Conservation (phyloP, 202 grass and related monocot genomes). For the Bolboschoenoplectus hybrid region DNA sequence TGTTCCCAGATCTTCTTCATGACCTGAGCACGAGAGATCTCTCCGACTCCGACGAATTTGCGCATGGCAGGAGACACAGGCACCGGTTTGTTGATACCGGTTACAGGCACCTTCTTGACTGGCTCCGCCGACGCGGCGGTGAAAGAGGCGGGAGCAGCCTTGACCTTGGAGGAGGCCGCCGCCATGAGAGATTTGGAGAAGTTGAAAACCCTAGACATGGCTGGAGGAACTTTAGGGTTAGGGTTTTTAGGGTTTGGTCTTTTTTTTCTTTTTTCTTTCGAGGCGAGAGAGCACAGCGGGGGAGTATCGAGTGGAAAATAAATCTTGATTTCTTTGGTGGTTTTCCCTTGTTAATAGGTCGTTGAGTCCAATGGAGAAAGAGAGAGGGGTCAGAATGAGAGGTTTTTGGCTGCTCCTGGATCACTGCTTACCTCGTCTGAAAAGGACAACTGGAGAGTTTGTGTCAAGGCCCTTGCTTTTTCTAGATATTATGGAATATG, state of each 20-base stretch:
- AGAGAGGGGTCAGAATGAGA: neutral
- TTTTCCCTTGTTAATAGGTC: neutral
- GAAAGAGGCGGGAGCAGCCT: conserved; percentile 31
- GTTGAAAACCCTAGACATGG: conserved; percentile 60
- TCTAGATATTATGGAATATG: neutral
- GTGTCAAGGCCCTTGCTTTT: neutral
- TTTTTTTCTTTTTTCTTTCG: neutral
- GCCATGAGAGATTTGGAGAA: conserved; percentile 64
- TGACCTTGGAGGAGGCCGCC: conserved; percentile 48
- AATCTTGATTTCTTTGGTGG: neutral
- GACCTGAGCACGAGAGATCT: conserved; percentile 62
- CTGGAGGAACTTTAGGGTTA: conserved; percentile 9
- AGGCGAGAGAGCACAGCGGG: neutral
- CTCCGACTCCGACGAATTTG: conserved; percentile 59
- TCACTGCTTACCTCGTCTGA: neutral
- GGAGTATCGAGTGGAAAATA: neutral
- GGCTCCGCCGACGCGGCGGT: conserved; percentile 11
- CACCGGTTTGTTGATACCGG: conserved; percentile 44
- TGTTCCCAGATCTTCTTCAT: conserved; percentile 79
- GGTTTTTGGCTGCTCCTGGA: conserved; percentile 14
- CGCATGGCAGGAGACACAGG: conserved; percentile 60
- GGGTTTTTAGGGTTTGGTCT: conserved; percentile 29
- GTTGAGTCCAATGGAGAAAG: neutral
- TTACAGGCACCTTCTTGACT: conserved; percentile 10
- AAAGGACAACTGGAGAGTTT: neutral